Evolutionary conservation across 169 alveolate species (phyloP).

Genomic region (Babesia divergens): DNA sequence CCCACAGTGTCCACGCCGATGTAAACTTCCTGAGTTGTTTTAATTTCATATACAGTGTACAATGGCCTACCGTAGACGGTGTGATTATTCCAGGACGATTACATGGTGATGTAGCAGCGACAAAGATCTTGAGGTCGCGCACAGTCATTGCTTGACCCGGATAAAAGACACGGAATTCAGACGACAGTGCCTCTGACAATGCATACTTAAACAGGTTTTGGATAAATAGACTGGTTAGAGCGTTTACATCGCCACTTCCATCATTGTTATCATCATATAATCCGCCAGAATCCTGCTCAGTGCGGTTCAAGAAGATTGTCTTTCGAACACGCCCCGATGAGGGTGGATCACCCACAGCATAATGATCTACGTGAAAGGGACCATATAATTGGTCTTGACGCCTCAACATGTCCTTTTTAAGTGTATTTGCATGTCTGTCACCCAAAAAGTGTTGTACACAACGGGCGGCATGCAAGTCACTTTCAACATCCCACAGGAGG

Average conservation of each 20-base stretch:
- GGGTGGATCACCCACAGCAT: background rate
- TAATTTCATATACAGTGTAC: background rate
- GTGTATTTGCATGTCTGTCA: background rate
- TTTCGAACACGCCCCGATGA: background rate
- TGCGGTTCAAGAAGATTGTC: constrained; percentile 9
- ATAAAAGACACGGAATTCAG: constrained; percentile 21
- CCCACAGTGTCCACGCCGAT: constrained; percentile 73
- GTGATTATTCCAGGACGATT: constrained; percentile 47
- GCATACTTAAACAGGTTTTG: background rate
- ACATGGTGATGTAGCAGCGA: constrained; percentile 5
- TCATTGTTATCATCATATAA: background rate
- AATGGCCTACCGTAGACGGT: constrained; percentile 28
- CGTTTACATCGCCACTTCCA: background rate
- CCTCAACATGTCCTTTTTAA: background rate
- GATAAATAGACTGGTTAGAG: background rate
- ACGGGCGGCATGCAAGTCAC: background rate
- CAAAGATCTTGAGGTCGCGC: constrained; percentile 44
- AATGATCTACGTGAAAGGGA: background rate
- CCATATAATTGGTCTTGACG: constrained; percentile 15
- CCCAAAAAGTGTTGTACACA: constrained; percentile 7
- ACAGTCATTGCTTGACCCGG: constrained; percentile 27
- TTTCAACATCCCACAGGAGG: constrained; percentile 24
- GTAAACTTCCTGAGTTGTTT: constrained; percentile 55
- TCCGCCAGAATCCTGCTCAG: background rate
- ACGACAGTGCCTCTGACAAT: background rate